Evolutionary conservation across 2,329 filamentous ascomycete species (phyloP).

Genomic region (Botrytis tulipae): DNA sequence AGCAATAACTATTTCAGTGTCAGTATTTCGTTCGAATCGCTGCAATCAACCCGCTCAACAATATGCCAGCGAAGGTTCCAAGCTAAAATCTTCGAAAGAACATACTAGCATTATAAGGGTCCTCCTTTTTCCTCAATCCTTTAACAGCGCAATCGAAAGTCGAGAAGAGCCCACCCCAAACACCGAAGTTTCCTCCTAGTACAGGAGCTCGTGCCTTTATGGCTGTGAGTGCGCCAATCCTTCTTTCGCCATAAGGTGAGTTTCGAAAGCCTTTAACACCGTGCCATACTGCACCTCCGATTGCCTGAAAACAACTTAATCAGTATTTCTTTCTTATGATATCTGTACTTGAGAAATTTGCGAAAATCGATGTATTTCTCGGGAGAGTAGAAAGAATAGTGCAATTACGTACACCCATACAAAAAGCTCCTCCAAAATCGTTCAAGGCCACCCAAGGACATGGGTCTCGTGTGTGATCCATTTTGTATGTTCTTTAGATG

Average conservation of each 20-base stretch:
- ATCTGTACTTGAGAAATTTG: neutral
- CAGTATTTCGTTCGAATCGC: neutral
- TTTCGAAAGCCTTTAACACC: conserved; percentile 93
- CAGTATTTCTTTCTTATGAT: conserved; percentile 22
- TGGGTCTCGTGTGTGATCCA: conserved; percentile 96
- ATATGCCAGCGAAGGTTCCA: neutral
- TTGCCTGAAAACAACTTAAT: conserved; percentile 50
- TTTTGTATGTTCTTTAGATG: conserved; percentile 42
- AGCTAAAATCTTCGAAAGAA: neutral
- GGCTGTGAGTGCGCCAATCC: conserved; percentile 93
- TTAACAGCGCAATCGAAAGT: conserved; percentile 97
- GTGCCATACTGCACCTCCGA: conserved; percentile 88
- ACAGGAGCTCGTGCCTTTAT: conserved; percentile 97
- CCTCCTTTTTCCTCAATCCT: conserved; percentile 91
- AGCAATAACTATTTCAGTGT: conserved; percentile 63
- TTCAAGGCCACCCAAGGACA: conserved; percentile 96
- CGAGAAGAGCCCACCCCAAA: conserved; percentile 94
- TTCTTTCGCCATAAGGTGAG: conserved; percentile 86
- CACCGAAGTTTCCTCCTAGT: conserved; percentile 94
- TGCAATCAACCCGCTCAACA: neutral
- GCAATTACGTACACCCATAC: conserved; percentile 76
- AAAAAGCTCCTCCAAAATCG: conserved; percentile 96
- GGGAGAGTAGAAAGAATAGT: conserved; percentile 13
- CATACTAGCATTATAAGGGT: conserved; percentile 88
- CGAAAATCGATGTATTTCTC: neutral